A percentile compares a stretch with the other conserved stretches of the same genome.
Conservation (phyloP, 1,284 basidiomycete species). For the Tetrapyrgos nigripes region DNA sequence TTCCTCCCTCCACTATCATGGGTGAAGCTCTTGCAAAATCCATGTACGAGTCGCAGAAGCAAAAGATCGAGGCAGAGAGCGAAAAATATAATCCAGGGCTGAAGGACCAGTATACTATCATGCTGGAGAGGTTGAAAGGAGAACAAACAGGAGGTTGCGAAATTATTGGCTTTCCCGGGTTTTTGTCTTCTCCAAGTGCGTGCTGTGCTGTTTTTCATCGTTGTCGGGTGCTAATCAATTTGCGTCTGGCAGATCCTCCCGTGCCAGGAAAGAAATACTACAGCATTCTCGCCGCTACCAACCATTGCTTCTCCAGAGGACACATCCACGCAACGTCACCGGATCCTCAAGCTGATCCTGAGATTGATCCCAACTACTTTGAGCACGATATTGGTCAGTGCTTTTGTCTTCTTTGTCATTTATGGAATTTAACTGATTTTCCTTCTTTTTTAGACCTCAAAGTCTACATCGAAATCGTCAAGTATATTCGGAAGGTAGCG, state of each 20-base stretch:
- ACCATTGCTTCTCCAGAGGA: conserved; percentile 45
- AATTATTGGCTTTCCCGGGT: conserved; percentile 30
- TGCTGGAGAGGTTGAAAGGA: conserved; percentile 35
- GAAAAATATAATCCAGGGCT: conserved; percentile 33
- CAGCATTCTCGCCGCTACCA: conserved; percentile 36
- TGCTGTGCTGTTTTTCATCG: too few species aligned
- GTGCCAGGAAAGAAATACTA: conserved; percentile 36
- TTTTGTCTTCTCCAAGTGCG: too few species aligned
- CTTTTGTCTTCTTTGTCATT: background rate
- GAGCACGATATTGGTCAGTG: conserved; percentile 48
- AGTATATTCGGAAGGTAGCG: conserved; percentile 13
- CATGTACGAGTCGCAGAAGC: conserved; percentile 30
- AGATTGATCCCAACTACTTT: conserved; percentile 56
- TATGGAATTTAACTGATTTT: background rate
- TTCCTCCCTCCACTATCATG: conserved; percentile 27
- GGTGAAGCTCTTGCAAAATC: conserved; percentile 21
- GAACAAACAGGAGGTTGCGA: conserved; percentile 34
- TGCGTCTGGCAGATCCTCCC: conserved; percentile 17
- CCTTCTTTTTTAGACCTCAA: conserved; percentile 12
- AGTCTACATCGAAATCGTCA: conserved; percentile 9
- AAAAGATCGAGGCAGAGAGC: conserved; percentile 22
- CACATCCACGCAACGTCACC: conserved; percentile 47
- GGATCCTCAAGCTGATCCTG: conserved; percentile 47
- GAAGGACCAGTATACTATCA: conserved; percentile 42
- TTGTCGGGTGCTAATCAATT: background rate